phyloP scores from a whole-genome alignment of 2,329 filamentous ascomycete genomes.

The Geosmithia flava region DNA sequence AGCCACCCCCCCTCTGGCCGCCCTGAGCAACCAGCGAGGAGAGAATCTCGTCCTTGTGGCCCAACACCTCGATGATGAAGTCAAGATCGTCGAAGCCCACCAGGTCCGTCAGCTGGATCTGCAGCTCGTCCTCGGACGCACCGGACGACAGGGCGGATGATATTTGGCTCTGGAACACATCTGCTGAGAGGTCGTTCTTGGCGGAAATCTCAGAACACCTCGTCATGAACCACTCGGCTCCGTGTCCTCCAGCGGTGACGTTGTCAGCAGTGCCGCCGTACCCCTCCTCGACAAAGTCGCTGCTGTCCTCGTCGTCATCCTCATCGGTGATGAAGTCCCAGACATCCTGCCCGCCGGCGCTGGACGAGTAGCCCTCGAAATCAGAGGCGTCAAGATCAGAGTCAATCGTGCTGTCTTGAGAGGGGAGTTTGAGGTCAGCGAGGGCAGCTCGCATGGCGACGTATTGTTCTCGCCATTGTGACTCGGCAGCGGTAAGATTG shows the following conservation, averaged over 20 bases:
- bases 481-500: constrained; percentile 27
- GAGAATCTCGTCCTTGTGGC: constrained; percentile 58
- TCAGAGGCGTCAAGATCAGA: constrained; percentile 52
- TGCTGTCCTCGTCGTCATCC: constrained; percentile 55
- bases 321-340: constrained; percentile 84
- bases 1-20: too few relatives aligned
- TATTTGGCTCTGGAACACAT: constrained; percentile 68
- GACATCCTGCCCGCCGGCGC: constrained; percentile 63
- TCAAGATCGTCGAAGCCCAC: constrained; percentile 91
- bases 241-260: constrained; percentile 25
- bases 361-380: constrained; percentile 39
- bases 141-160: constrained; percentile 57
- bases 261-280: not conserved
- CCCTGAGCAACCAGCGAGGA: constrained; percentile 24
- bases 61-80: constrained; percentile 81
- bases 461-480: constrained; percentile 76
- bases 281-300: constrained; percentile 43
- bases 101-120: constrained; percentile 78
- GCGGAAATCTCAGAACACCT: constrained; percentile 57
- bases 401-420: constrained; percentile 17
- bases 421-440: constrained; percentile 49
- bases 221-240: constrained; percentile 56
- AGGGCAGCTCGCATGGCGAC: constrained; percentile 78
- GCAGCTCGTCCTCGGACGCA: constrained; percentile 72
- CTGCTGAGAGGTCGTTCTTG: constrained; percentile 54